Evolutionary conservation across 805 yeast species (phyloP), one percentile per base, ranked within the genome.

Genomic region (Starmerella roubikii): DNA sequence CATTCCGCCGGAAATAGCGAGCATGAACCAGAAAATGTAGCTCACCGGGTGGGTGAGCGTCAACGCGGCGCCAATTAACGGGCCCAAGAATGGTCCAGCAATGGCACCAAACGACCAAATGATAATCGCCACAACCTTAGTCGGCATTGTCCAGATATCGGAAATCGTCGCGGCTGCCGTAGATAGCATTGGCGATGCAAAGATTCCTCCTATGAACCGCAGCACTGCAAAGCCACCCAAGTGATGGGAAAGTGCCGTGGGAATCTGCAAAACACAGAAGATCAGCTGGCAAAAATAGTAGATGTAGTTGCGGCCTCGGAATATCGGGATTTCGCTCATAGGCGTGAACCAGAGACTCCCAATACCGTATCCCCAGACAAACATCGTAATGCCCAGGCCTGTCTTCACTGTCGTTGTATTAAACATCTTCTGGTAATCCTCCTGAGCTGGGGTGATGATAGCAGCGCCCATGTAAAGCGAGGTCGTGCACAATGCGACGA

Each of bases 381-480:
- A 75, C 33, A 72, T 38, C 0, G 76, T 57, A 41, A 75, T 56
- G 1, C 76, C 76, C 26, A 75, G 55, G 2, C 68, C 58, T 0
- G 75, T 71, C 15, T 61, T 59, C 2, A 62, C 63, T 26, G 59
- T 56, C 4, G 67, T 54, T 9, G 67, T 59, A n/a, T 54, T 40
- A 49, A 72, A 69, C 8, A 33, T 19, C 28, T 56, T 57, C 56
- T 59, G 64, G 27, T 74, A 56, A 18, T 59, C 54, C 18, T 54
- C 59, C 35, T 67, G 59, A 16, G 76, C 74, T 1, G 80, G 78
- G 0, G 78, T 66, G 49, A 66, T 71, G 26, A 73, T 66, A 3
- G 79, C 69, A 0, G 80, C 67, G 6, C 74, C 77, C 66, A 72
- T 67, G 50, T 75, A 76, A 0, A 71, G 69, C 0, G 73, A 59